Conservation (phyloP, 768 basidiomycete genomes). For the Pisolithus albus region DNA sequence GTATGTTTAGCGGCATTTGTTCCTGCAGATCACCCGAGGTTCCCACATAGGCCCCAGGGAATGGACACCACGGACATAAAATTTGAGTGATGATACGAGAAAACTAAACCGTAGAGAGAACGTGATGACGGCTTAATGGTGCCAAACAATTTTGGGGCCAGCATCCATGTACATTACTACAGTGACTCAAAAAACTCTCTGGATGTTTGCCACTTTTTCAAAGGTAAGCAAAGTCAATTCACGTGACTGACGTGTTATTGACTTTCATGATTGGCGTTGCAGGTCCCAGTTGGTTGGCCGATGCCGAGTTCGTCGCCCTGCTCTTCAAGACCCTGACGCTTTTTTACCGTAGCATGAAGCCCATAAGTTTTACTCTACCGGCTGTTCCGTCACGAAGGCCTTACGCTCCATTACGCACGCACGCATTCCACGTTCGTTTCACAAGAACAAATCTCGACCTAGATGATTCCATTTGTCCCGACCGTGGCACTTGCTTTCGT, state of each 20-base stretch:
- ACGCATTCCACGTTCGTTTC: conserved; percentile 22
- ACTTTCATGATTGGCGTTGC: conserved; percentile 17
- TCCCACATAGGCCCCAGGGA: too few relatives aligned
- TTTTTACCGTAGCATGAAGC: conserved; percentile 17
- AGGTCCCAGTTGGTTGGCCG: conserved; percentile 16
- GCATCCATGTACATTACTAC: too few relatives aligned
- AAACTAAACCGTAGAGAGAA: too few relatives aligned
- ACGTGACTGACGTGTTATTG: conserved; percentile 14
- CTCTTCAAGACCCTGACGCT: conserved; percentile 12
- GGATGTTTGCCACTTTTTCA: too few relatives aligned
- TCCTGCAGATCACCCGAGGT: too few relatives aligned
- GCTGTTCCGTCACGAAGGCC: conserved; percentile 32
- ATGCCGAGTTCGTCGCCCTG: conserved; percentile 8
- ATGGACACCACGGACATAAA: too few relatives aligned
- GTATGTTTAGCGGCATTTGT: too few relatives aligned
- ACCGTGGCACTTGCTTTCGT: conserved; percentile 61
- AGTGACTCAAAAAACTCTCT: too few relatives aligned
- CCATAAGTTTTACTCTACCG: conserved; percentile 25
- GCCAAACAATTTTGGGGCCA: too few relatives aligned
- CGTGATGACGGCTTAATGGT: too few relatives aligned
- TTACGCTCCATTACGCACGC: conserved; percentile 29
- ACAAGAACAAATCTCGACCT: conserved; percentile 12
- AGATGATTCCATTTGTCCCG: conserved; percentile 64
- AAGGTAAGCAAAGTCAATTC: conserved; percentile 18
- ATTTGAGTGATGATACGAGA: too few relatives aligned